Evolutionary conservation across 2,329 filamentous ascomycete genomes (phyloP), one percentile per base, ranked within the genome.

Genomic region (Blastomyces parvus): DNA sequence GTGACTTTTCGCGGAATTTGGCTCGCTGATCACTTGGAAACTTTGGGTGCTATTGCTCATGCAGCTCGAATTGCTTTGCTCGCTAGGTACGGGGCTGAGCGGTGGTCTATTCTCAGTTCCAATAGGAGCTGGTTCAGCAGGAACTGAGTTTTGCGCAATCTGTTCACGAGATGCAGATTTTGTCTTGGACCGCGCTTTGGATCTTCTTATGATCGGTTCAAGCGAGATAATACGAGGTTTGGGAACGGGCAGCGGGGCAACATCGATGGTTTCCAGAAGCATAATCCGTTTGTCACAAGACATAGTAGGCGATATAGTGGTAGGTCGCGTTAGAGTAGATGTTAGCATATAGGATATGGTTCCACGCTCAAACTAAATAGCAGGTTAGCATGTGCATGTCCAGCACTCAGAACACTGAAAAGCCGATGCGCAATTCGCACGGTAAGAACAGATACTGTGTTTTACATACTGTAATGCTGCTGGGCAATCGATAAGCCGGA

Each of bases 341-440:
- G 90, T 93, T 69, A 97, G 84, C 79, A 93, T 86, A 77, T 97
- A 99, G 25, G 89, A 88, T 70, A 99, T 90, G 1, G 90, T 92
- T 44, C 94, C 94, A 72, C 93, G 87, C 77, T 97, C 94, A 75
- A 99, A 99, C 91, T 97, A 75, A 38, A 63, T 19, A 33, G 17
- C 17, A 11, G 36, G 19, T 50, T 30, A 53, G n/a, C 36, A 38
- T 42, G 33, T 40, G 14, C 40, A 67, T 58, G 66, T 63, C 30
- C n/a, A 63, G 46, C 46, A 36, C 36, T 57, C 55, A 25, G 11
- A 13, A 40, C 30, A 25, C 19, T 44, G 17, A 36, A 36, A 42
- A 42, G 19, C 17, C 22, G 63, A 53, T 42, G 30, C 60, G 57
- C 61, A 50, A 67, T 48, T 59, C 40, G 4, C 8, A 52, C 13